Evolutionary conservation across 2,329 filamentous ascomycete genomes (phyloP).

Genomic region (Venturiaceae sp.): DNA sequence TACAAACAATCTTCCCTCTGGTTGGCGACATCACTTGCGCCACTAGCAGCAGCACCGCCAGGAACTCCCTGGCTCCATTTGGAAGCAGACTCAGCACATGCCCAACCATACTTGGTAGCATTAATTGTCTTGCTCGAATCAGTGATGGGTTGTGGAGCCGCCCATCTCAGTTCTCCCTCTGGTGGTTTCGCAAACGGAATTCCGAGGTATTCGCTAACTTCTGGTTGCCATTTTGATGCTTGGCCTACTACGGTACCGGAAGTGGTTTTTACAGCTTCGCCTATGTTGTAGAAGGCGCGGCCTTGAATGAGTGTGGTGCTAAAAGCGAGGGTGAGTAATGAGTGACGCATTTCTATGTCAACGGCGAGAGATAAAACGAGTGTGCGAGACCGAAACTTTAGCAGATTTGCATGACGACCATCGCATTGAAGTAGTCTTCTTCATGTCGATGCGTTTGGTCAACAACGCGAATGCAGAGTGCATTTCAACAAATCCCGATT

Average conservation of each 20-base stretch:
- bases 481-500: neutral
- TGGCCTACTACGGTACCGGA: constrained; percentile 11
- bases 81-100: constrained; percentile 15
- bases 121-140: constrained; percentile 4
- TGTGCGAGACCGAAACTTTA: no score
- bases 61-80: neutral
- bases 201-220: constrained; percentile 12
- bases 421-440: neutral
- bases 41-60: constrained; percentile 5
- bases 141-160: constrained; percentile 13
- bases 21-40: constrained; percentile 13
- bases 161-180: constrained; percentile 1
- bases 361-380: no score
- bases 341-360: constrained; percentile 1
- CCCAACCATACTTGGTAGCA: constrained; percentile 7
- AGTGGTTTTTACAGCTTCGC: constrained; percentile 10
- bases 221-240: constrained; percentile 6
- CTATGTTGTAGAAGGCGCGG: neutral
- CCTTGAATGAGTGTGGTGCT: neutral
- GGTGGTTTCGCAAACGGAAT: constrained; percentile 4
- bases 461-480: no score
- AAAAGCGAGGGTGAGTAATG: neutral
- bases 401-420: no score
- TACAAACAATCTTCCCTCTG: constrained; percentile 9
- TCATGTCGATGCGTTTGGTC: neutral